Percentiles rank a stretch among this genome's conserved stretches.
These are phyloP conservation scores for Suillus paluster DNA, from an alignment of 768 basidiomycete species.

Conservation along the genomic window DNA sequence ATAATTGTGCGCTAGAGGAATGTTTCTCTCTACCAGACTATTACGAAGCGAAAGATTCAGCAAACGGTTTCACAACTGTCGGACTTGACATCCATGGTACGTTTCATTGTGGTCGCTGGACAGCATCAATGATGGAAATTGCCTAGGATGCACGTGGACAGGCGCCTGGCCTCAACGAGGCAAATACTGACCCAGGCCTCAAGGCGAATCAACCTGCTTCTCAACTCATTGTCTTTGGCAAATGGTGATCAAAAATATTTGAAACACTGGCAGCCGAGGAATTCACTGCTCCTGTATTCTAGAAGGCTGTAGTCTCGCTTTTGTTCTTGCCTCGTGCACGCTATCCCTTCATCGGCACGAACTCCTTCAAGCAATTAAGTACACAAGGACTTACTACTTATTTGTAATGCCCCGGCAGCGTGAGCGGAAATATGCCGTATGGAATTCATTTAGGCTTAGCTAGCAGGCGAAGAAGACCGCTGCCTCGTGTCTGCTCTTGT, in stretches of 20 bases:
- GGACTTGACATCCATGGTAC: background rate
- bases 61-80: background rate
- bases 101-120: background rate
- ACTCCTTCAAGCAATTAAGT: background rate
- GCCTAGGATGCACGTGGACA: background rate
- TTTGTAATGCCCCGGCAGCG: background rate
- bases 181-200: background rate
- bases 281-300: background rate
- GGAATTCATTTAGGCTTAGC: slow-evolving; percentile 28
- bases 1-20: background rate
- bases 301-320: background rate
- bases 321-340: background rate
- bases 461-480: slow-evolving; percentile 18
- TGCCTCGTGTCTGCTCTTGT: slow-evolving; percentile 30
- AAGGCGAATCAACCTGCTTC: background rate
- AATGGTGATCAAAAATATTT: background rate
- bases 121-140: background rate
- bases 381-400: background rate
- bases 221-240: background rate
- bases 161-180: slow-evolving; percentile 3
- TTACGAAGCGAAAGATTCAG: background rate
- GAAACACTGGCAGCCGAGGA: background rate
- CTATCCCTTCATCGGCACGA: background rate
- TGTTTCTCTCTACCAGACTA: background rate
- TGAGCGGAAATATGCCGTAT: slow-evolving; percentile 11